These are phyloP conservation scores for rapeseed (Brassica napus) DNA, from an alignment of 345 rosid species.

Conservation along the genomic window DNA sequence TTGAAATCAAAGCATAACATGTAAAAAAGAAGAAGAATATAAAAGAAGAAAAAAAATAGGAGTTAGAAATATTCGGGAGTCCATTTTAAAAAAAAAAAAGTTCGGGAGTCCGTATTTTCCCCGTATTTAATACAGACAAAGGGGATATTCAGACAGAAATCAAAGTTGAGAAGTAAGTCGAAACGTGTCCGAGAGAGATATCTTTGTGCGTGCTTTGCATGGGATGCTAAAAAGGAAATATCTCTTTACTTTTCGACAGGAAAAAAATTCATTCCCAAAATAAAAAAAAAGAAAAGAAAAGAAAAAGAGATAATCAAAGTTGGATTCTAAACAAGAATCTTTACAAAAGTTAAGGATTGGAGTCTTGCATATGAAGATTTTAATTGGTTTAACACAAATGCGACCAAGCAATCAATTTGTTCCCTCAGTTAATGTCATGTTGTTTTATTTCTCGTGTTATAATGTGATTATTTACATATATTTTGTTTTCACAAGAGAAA, in stretches of 20 bases:
- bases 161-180: slow-evolving; percentile 39
- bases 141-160: slow-evolving; percentile 43
- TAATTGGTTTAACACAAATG: slow-evolving; percentile 36
- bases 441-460: neutral
- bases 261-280: slow-evolving; percentile 21
- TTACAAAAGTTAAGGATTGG: slow-evolving; percentile 43
- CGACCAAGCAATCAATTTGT: slow-evolving; percentile 22
- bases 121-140: slow-evolving; percentile 39
- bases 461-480: neutral
- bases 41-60: slow-evolving; percentile 1
- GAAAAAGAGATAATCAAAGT: slow-evolving; percentile 35
- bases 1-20: slow-evolving; percentile 9
- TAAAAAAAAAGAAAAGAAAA: slow-evolving; percentile 32
- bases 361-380: slow-evolving; percentile 44
- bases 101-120: slow-evolving; percentile 3
- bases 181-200: slow-evolving; percentile 44
- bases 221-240: slow-evolving; percentile 41
- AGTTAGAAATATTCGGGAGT: neutral
- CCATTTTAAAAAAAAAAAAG: slow-evolving; percentile 8
- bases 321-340: slow-evolving; percentile 37
- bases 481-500: neutral
- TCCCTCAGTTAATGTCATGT: neutral
- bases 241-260: slow-evolving; percentile 38
- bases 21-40: slow-evolving; percentile 25
- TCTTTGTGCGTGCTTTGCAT: slow-evolving; percentile 42